These are phyloP conservation scores for Trametes cubensis DNA, from an alignment of 768 basidiomycete genomes.

Conservation along the genomic window DNA sequence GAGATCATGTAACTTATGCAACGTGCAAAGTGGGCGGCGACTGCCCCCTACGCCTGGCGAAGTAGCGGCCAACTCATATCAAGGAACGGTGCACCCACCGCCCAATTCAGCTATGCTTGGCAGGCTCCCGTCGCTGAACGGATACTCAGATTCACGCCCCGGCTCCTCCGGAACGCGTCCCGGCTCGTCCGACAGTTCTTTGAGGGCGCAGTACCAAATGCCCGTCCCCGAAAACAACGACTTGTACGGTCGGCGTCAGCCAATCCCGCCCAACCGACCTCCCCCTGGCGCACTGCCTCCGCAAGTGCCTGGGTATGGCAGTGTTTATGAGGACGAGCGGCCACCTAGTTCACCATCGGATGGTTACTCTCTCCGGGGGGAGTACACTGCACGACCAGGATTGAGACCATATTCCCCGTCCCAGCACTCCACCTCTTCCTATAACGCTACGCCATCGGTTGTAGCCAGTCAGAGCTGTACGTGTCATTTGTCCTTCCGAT, in stretches of 20 bases:
- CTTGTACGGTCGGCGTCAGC: conserved; percentile 14
- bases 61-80: conserved; percentile 22
- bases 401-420: conserved; percentile 20
- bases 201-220: conserved; percentile 24
- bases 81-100: conserved; percentile 15
- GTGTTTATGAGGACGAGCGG: conserved; percentile 25
- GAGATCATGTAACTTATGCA: neutral
- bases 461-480: conserved; percentile 22
- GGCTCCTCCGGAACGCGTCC: conserved; percentile 21
- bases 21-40: conserved; percentile 19
- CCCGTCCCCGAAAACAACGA: conserved; percentile 26
- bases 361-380: conserved; percentile 26
- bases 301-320: conserved; percentile 29
- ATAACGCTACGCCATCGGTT: conserved; percentile 2
- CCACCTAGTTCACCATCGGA: conserved; percentile 26
- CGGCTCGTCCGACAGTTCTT: conserved; percentile 22
- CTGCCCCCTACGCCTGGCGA: conserved; percentile 24
- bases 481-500: neutral
- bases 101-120: conserved; percentile 22
- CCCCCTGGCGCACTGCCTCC: conserved; percentile 35
- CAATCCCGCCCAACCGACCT: conserved; percentile 17
- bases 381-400: conserved; percentile 8
- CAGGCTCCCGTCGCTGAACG: conserved; percentile 21
- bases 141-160: conserved; percentile 25
- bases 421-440: conserved; percentile 19